Percentiles rank a stretch among this genome's conserved stretches.
Conservation (phyloP, 768 basidiomycete species). For the Serendipita vermifera region DNA sequence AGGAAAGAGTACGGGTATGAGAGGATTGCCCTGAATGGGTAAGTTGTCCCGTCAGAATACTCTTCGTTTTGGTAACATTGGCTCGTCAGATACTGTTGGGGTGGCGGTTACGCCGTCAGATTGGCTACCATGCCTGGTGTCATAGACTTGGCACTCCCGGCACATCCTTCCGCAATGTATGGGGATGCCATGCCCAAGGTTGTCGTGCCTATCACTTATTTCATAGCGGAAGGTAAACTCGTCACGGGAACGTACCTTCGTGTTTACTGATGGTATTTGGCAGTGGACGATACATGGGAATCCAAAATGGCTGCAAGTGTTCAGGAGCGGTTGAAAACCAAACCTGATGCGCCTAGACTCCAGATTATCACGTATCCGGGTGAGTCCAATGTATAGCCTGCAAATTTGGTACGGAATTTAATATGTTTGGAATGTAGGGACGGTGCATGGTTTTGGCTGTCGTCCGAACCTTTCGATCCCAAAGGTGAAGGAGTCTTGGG, state of each 20-base stretch:
- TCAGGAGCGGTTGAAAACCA: neutral
- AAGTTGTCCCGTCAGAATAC: neutral
- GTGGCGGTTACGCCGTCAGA: neutral
- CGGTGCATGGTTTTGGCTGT: neutral
- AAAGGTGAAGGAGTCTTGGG: neutral
- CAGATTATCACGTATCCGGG: neutral
- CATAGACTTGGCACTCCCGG: neutral
- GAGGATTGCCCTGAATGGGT: neutral
- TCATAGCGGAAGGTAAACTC: neutral
- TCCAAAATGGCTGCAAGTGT: neutral
- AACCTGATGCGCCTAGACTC: neutral
- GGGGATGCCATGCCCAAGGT: neutral
- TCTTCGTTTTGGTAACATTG: neutral
- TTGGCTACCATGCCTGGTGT: neutral
- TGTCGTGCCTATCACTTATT: neutral
- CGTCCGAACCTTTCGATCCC: constrained; percentile 2
- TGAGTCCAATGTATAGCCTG: neutral
- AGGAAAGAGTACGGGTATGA: neutral
- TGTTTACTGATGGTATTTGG: neutral
- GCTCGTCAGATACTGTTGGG: constrained; percentile 4
- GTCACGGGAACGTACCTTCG: neutral
- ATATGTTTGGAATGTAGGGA: neutral
- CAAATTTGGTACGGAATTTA: no score
- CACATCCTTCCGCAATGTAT: neutral
- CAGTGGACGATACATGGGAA: neutral